Conservation (phyloP, 2,329 filamentous ascomycete genomes). For the Microsporum ferrugineum region DNA sequence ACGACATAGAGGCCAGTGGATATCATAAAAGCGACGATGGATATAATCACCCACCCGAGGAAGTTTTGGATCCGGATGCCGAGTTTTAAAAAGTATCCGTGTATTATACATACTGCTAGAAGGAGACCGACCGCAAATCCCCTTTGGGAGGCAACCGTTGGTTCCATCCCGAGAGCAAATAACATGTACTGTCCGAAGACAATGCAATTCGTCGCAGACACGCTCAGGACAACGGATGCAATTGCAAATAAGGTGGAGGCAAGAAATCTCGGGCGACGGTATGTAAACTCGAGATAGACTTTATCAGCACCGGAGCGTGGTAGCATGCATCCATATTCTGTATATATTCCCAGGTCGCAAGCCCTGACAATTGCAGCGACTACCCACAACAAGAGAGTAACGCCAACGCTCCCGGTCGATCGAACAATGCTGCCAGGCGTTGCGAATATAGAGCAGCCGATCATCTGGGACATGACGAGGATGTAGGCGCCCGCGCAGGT, state of each 20-base stretch:
- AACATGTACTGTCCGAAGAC: slow-evolving; percentile 56
- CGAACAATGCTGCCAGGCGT: slow-evolving; percentile 57
- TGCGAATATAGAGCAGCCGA: slow-evolving; percentile 61
- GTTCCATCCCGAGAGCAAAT: slow-evolving; percentile 45
- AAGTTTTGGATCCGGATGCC: slow-evolving; percentile 51
- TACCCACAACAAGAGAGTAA: slow-evolving; percentile 53
- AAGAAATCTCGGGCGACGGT: slow-evolving; percentile 51
- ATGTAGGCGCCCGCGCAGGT: slow-evolving; percentile 55
- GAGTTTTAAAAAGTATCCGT: slow-evolving; percentile 46
- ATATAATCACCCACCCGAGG: slow-evolving; percentile 53
- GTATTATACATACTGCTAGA: slow-evolving; percentile 46
- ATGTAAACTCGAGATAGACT: slow-evolving; percentile 61
- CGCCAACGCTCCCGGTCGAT: slow-evolving; percentile 53
- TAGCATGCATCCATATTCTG: slow-evolving; percentile 61
- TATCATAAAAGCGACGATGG: slow-evolving; percentile 50
- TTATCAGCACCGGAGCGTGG: slow-evolving; percentile 58
- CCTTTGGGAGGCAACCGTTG: slow-evolving; percentile 44
- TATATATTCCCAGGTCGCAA: slow-evolving; percentile 49
- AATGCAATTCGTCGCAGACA: slow-evolving; percentile 59
- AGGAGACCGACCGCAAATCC: slow-evolving; percentile 47
- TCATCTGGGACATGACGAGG: slow-evolving; percentile 55
- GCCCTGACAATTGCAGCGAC: slow-evolving; percentile 51
- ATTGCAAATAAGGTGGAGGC: slow-evolving; percentile 53
- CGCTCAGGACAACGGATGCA: slow-evolving; percentile 53
- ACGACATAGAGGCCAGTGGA: slow-evolving; percentile 51